Evolutionary conservation across 2,329 filamentous ascomycete genomes (phyloP).

Genomic region (Fusarium virguliforme): DNA sequence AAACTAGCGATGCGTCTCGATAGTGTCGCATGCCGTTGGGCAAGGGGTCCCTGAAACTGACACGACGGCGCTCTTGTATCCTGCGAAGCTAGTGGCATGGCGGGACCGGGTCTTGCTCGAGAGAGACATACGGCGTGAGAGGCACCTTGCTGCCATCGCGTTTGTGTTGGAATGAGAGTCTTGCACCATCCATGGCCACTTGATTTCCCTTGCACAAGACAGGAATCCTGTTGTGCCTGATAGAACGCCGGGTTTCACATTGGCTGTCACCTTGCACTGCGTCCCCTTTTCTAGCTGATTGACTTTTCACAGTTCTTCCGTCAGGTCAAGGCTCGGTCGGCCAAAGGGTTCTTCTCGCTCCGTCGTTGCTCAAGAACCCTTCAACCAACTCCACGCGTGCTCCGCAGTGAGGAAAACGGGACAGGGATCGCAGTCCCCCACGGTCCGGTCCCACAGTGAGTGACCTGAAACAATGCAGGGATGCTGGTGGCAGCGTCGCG

Average conservation of each 20-base stretch:
- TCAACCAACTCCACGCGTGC: slow-evolving; percentile 5
- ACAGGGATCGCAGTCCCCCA: slow-evolving; percentile 42
- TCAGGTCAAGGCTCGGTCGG: neutral
- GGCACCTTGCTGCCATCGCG: slow-evolving; percentile 7
- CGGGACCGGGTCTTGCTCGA: slow-evolving; percentile 22
- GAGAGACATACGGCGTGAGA: slow-evolving; percentile 11
- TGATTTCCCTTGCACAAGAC: slow-evolving; percentile 31
- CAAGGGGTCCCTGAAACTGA: slow-evolving; percentile 47
- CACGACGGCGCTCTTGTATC: slow-evolving; percentile 39
- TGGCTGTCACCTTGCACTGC: slow-evolving; percentile 12
- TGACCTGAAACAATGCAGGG: slow-evolving; percentile 52
- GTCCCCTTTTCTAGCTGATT: neutral
- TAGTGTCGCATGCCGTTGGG: slow-evolving; percentile 32
- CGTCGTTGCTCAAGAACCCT: slow-evolving; percentile 9
- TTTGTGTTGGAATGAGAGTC: slow-evolving; percentile 27
- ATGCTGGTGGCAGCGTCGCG: slow-evolving; percentile 36
- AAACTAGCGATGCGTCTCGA: slow-evolving; percentile 10
- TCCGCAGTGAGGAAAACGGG: slow-evolving; percentile 25
- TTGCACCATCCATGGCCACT: neutral
- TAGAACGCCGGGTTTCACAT: neutral
- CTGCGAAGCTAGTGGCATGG: slow-evolving; percentile 35
- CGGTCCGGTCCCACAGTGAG: slow-evolving; percentile 45
- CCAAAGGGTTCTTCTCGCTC: slow-evolving; percentile 16
- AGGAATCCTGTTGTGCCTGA: slow-evolving; percentile 7
- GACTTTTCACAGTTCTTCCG: neutral